These are phyloP conservation scores for Ceratocystis colombiana DNA, from an alignment of 2,329 filamentous ascomycete genomes.

Conservation along the genomic window DNA sequence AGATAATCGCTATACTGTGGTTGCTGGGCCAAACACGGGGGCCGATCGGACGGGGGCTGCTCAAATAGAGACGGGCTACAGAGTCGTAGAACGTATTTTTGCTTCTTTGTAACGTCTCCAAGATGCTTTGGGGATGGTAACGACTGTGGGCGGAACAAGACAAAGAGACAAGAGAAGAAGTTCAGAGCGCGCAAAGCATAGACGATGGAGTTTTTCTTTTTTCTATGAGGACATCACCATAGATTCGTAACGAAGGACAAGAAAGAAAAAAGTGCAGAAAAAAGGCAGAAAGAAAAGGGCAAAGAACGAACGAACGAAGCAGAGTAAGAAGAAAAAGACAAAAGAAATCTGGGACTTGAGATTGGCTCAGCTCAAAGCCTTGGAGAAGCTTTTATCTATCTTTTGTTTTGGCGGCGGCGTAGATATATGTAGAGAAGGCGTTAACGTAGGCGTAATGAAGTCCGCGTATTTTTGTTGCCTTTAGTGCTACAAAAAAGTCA, in stretches of 20 bases:
- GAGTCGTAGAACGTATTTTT: not conserved
- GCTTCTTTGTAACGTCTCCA: not conserved
- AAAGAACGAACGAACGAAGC: slow-evolving; percentile 13
- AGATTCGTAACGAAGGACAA: slow-evolving; percentile 20
- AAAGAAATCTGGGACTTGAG: slow-evolving; percentile 7
- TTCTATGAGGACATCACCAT: slow-evolving; percentile 23
- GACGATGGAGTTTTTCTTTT: not conserved
- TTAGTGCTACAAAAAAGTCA: too few relatives aligned
- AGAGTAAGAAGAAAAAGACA: slow-evolving; percentile 6
- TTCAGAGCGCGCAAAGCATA: not conserved
- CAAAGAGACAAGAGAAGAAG: not conserved
- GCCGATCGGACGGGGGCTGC: not conserved
- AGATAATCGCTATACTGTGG: not conserved
- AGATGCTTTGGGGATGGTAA: not conserved
- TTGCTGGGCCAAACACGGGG: slow-evolving; percentile 5
- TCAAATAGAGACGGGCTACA: not conserved
- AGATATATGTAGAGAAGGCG: not conserved
- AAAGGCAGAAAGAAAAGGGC: not conserved
- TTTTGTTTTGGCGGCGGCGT: slow-evolving; percentile 4
- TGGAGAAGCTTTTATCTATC: too few relatives aligned
- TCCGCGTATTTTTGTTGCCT: not conserved
- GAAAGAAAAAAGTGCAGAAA: slow-evolving; percentile 3
- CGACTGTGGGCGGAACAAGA: not conserved
- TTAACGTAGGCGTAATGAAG: not conserved
- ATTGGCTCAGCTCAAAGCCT: too few relatives aligned